Evolutionary conservation across 164 flowering plant species (phyloP).

Genomic region (Hamamelis virginiana): DNA sequence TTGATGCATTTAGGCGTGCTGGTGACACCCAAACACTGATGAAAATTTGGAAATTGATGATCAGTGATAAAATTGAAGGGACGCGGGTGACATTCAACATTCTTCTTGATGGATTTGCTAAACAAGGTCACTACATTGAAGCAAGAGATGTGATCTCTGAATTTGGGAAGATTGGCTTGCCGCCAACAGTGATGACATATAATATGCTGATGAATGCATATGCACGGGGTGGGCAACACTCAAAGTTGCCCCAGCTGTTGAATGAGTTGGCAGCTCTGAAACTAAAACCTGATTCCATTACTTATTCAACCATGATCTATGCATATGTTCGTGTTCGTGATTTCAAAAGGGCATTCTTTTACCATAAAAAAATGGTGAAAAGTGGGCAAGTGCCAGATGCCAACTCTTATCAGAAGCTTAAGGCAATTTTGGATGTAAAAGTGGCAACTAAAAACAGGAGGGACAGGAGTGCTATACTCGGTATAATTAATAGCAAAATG

Average conservation of each 20-base stretch:
- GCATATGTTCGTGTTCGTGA: conserved; percentile 89
- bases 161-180: conserved; percentile 72
- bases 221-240: conserved; percentile 87
- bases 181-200: conserved; percentile 83
- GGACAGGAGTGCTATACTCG: conserved; percentile 79
- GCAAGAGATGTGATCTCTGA: conserved; percentile 86
- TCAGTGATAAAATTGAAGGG: conserved; percentile 59
- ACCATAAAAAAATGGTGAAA: conserved; percentile 86
- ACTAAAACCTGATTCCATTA: conserved; percentile 81
- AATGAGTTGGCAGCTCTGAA: conserved; percentile 78
- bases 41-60: conserved; percentile 84
- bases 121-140: conserved; percentile 78
- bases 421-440: conserved; percentile 71
- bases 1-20: conserved; percentile 87
- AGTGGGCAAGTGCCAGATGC: conserved; percentile 77
- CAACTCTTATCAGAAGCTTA: conserved; percentile 72
- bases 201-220: conserved; percentile 95
- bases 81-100: conserved; percentile 79
- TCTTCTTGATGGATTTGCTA: conserved; percentile 88
- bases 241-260: conserved; percentile 77
- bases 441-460: conserved; percentile 65
- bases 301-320: conserved; percentile 85
- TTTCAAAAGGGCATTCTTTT: conserved; percentile 83
- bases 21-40: conserved; percentile 68
- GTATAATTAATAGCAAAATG: conserved; percentile 67